These are phyloP conservation scores for Cladophialophora carrionii DNA, from an alignment of 2,329 filamentous ascomycete genomes.

Conservation along the genomic window DNA sequence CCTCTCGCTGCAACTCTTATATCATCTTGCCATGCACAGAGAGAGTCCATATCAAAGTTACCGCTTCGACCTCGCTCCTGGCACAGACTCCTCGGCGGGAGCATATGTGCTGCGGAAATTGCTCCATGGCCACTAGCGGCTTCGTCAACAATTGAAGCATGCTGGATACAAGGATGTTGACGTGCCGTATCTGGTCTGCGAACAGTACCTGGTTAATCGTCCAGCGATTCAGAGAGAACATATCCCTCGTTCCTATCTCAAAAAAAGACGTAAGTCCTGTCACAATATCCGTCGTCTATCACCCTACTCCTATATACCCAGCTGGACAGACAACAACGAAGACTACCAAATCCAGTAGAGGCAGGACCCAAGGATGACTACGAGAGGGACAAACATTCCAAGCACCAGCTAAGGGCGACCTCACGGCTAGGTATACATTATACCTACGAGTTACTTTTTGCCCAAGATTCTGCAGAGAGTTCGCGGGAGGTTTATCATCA, in stretches of 20 bases:
- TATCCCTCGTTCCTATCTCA: constrained; percentile 65
- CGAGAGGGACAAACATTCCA: constrained; percentile 78
- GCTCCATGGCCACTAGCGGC: constrained; percentile 45
- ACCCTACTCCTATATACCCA: constrained; percentile 83
- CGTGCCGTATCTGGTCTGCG: constrained; percentile 44
- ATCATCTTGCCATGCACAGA: background rate
- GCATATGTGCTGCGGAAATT: constrained; percentile 51
- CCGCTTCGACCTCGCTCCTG: background rate
- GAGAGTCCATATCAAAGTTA: background rate
- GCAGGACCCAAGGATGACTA: constrained; percentile 72
- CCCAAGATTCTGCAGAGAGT: constrained; percentile 70
- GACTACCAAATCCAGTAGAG: constrained; percentile 87
- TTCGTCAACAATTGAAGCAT: constrained; percentile 25
- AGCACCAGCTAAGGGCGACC: constrained; percentile 84
- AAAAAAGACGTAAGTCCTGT: constrained; percentile 66
- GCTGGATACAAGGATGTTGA: constrained; percentile 44
- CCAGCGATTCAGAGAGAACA: constrained; percentile 39
- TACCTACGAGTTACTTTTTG: constrained; percentile 89
- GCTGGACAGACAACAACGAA: constrained; percentile 93
- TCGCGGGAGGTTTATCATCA: constrained; percentile 75
- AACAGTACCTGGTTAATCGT: constrained; percentile 41
- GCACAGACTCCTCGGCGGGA: background rate
- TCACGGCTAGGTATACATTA: constrained; percentile 93
- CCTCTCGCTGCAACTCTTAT: background rate
- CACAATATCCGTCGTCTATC: constrained; percentile 70